Percentiles rank a stretch among this genome's conserved stretches.
These are phyloP conservation scores for Acanthamoeba culbertsoni DNA, from an alignment of 208 protist genomes.

Conservation along the genomic window DNA sequence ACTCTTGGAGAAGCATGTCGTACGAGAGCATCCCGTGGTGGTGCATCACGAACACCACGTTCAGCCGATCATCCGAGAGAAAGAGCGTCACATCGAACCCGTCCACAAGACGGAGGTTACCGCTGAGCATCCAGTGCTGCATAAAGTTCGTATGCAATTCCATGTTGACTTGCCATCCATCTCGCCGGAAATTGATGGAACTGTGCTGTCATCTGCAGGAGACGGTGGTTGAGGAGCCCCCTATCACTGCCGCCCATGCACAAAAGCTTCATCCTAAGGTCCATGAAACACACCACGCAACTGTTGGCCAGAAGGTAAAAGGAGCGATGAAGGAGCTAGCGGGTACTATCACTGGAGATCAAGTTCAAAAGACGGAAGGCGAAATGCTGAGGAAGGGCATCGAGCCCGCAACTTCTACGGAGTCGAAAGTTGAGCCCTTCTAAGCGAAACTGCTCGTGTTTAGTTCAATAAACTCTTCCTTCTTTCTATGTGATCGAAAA, in stretches of 20 bases:
- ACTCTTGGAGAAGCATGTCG: background rate
- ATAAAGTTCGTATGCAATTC: too few relatives aligned
- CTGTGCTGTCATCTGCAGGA: too few relatives aligned
- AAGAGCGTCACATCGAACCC: background rate
- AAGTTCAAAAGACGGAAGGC: background rate
- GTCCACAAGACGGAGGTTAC: background rate
- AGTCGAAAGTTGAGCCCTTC: too few relatives aligned
- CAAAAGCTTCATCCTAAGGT: background rate
- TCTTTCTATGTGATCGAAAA: background rate
- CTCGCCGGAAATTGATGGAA: too few relatives aligned
- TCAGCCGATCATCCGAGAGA: background rate
- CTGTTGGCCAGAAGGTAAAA: slow-evolving; percentile 13
- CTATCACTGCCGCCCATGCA: background rate
- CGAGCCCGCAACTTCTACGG: background rate
- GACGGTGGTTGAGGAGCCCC: background rate
- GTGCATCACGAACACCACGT: background rate
- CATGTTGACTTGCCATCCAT: too few relatives aligned
- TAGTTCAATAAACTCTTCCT: background rate
- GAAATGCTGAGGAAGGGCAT: background rate
- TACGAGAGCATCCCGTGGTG: background rate
- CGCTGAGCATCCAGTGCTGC: background rate
- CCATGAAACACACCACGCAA: background rate
- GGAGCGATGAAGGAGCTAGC: background rate
- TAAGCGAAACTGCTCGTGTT: too few relatives aligned
- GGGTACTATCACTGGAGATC: background rate